Base-by-base conservation (phyloP, 352 stramenopile genomes). In the Phytopythium vexans region DNA sequence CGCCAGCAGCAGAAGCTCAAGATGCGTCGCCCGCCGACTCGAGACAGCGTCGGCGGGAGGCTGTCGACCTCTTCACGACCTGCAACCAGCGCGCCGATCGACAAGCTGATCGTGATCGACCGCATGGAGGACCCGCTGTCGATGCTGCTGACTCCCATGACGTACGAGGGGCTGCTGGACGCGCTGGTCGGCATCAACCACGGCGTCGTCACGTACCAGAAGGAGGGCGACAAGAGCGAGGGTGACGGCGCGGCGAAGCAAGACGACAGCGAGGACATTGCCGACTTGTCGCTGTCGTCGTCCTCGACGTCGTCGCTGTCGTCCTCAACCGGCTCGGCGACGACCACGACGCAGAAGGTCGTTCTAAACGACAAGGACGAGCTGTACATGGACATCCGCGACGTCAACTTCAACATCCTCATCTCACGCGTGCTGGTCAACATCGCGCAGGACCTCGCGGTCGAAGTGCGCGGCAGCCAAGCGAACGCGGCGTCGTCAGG, bases 101-200 rank as follows among this genome's bases (percentile, higher is more conserved):
- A 88, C 33, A 84, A 78, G 43, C 51, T 88, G 8, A 69, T 92
- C 14, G 51, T 92, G 14, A 70, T 92, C 41, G 83, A 93, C 50
- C 69, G 83, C 3, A 86, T 89, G 77, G 70, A 91, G 50, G 80
- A 94, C 44, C 83, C 80, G 16, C 60, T 90, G 56, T 89, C 83
- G 5, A 88, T 94, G 78, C 49, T 94, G 52, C 60, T 92, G 31
- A 91, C 80, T 21, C 83, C 83, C 16, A 89, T 94, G 79, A 89
- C 78, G 58, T 94, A 94, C 55, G 83, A 94, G 66, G 83, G 80
- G 1, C 54, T 94, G 37, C 50, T 94, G 41, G 81, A 94, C 54
- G 73, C 78, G 10, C 62, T 91, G 1, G 58, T 94, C 9, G 78
- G 77, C 6, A 70, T 92, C 14, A 85, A 92, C 45, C 80, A 94